Percentiles rank a stretch among this genome's conserved stretches.
Conservation (phyloP, 306 rosid species). For the Vigna mungo region DNA sequence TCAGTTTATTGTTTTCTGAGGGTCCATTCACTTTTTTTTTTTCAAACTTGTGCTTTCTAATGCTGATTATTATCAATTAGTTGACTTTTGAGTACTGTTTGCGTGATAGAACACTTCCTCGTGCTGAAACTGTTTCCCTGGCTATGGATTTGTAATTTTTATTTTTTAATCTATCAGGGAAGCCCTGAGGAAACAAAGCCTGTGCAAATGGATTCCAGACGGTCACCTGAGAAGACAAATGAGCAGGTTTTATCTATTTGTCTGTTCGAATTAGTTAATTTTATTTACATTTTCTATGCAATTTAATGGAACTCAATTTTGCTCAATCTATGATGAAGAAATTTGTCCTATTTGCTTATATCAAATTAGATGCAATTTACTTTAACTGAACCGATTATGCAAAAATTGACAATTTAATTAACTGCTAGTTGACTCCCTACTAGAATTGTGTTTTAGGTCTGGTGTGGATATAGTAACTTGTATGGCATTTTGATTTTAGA, state of each 20-base stretch:
- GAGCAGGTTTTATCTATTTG: constrained; percentile 55
- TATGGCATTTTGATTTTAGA: background rate
- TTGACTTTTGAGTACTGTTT: constrained; percentile 24
- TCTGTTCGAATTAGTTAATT: background rate
- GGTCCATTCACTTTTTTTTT: background rate
- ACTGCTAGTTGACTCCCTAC: background rate
- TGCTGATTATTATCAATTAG: constrained; percentile 20
- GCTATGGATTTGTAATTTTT: constrained; percentile 20
- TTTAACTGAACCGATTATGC: background rate
- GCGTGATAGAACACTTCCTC: constrained; percentile 26
- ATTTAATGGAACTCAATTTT: constrained; percentile 2
- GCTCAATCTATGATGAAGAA: background rate
- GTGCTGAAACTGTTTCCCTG: constrained; percentile 1
- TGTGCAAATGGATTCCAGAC: constrained; percentile 46
- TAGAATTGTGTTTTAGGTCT: background rate
- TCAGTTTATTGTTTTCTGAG: constrained; percentile 12
- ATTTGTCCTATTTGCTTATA: constrained; percentile 30
- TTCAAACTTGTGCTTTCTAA: background rate
- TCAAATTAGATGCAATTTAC: constrained; percentile 9
- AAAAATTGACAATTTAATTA: background rate
- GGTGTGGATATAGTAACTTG: background rate
- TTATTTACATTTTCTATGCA: background rate
- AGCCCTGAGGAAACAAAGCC: constrained; percentile 63
- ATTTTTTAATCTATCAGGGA: constrained; percentile 45
- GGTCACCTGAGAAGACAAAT: constrained; percentile 43